Base-by-base conservation (phyloP, 305 asterid species). In the Andrographis paniculata region DNA sequence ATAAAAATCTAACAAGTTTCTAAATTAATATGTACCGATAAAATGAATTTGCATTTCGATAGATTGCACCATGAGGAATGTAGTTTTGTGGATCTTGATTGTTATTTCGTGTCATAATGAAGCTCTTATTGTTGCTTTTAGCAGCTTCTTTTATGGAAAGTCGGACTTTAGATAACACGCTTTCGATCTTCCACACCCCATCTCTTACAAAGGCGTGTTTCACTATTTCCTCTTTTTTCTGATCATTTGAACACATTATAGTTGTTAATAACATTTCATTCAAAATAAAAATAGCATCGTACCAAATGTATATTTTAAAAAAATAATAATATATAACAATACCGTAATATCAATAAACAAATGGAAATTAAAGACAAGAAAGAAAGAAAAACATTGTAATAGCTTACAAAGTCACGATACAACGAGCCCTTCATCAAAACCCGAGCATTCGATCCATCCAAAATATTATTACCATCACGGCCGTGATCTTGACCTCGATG, bases 21-120 rank as follows among this genome's bases (percentile, higher is more conserved):
- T 10, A 12, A 17, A 17, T 3, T 2, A 14, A 16, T 17, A 2
- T 7, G 18, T 71, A 84, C 95, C 84, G 67, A 49, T 76, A 70
- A 44, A 84, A 81, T 15, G 77, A 78, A 30, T 74, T 78, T 15
- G 93, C 80, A 20, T 84, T 84, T 24, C 64, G 66, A 55, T 84
- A 84, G 18, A 81, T 70, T 21, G 87, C 73, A 19, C 93, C 89
- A 5, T 37, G 71, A 15, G 94, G 83, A n/a, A 70, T 64, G 1
- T 44, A 44, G 16, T 44, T 20, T 5, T 69, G 75, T 8, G 62
- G 62, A 48, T 53, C 49, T 42, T 71, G 68, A 39, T 65, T 5
- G 17, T 7, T 7, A 30, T 58, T 57, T 17, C 11, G 48, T 20
- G 71, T 47, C 37, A 80, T 56, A 24, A 51, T 45, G 42, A 50